These are phyloP conservation scores for Niebla homalea DNA, from an alignment of 495 filamentous ascomycete species.

Conservation along the genomic window DNA sequence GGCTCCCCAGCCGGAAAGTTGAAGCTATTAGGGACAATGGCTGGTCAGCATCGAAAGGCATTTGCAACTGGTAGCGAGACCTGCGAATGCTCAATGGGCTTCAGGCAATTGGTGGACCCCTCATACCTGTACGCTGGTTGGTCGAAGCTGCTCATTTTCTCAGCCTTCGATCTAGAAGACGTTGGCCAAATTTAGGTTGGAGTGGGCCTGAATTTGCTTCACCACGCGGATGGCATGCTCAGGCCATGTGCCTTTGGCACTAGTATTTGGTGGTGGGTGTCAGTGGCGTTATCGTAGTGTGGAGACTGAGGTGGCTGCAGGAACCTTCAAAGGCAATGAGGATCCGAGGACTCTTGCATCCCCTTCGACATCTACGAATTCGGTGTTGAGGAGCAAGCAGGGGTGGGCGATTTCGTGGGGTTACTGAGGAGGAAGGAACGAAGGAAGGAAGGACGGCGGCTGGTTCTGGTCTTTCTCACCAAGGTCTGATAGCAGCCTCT, in stretches of 20 bases:
- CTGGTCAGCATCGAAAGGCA: neutral
- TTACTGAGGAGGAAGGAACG: too few relatives aligned
- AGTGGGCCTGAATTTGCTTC: neutral
- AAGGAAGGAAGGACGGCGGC: too few relatives aligned
- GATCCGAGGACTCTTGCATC: too few relatives aligned
- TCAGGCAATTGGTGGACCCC: slow-evolving; percentile 2
- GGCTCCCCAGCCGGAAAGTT: slow-evolving; percentile 66
- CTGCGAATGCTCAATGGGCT: slow-evolving; percentile 9
- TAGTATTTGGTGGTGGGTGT: neutral
- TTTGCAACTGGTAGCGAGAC: neutral
- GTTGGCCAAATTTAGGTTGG: neutral
- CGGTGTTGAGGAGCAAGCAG: too few relatives aligned
- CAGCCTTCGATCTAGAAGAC: too few relatives aligned
- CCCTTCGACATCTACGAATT: too few relatives aligned
- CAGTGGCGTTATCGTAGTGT: neutral
- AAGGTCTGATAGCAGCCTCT: too few relatives aligned
- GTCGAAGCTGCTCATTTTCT: slow-evolving; percentile 55
- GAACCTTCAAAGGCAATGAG: too few relatives aligned
- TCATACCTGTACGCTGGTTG: slow-evolving; percentile 58
- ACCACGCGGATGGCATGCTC: neutral
- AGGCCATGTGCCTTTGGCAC: neutral
- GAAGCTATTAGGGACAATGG: slow-evolving; percentile 38
- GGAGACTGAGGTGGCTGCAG: neutral
- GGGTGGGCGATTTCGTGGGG: too few relatives aligned
- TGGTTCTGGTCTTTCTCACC: too few relatives aligned